Conservation (phyloP, 2,329 filamentous ascomycete species). For the Botrytis medusae region DNA sequence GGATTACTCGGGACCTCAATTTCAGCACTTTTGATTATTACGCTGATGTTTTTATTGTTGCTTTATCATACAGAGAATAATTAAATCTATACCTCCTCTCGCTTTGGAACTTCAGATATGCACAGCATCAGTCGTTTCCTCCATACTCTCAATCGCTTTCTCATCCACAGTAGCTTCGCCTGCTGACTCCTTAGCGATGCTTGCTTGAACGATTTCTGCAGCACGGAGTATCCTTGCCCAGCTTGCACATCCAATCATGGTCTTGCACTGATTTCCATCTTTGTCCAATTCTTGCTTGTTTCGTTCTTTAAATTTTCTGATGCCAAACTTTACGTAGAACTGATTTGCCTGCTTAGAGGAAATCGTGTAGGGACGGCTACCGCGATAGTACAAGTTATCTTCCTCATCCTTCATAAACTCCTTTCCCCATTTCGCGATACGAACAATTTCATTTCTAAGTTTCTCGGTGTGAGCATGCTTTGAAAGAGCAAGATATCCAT, state of each 20-base stretch:
- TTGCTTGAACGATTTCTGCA: slow-evolving; percentile 17
- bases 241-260: slow-evolving; percentile 29
- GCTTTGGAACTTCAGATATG: background rate
- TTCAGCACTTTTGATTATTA: background rate
- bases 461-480: slow-evolving; percentile 16
- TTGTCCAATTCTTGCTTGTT: slow-evolving; percentile 30
- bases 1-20: background rate
- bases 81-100: background rate
- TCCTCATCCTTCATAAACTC: slow-evolving; percentile 28
- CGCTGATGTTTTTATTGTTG: background rate
- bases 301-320: slow-evolving; percentile 20
- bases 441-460: slow-evolving; percentile 22
- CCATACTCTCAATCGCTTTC: background rate
- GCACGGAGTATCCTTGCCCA: slow-evolving; percentile 28
- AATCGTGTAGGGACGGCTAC: slow-evolving; percentile 28
- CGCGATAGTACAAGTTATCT: slow-evolving; percentile 29
- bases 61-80: background rate
- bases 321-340: slow-evolving; percentile 26
- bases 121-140: background rate
- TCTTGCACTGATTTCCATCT: slow-evolving; percentile 30
- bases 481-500: slow-evolving; percentile 27
- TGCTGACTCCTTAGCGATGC: background rate
- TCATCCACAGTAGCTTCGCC: background rate
- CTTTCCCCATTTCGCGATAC: slow-evolving; percentile 28
- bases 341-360: slow-evolving; percentile 23